Base-by-base conservation (phyloP, 768 basidiomycete genomes). In the Hirschioporus abietinus region DNA sequence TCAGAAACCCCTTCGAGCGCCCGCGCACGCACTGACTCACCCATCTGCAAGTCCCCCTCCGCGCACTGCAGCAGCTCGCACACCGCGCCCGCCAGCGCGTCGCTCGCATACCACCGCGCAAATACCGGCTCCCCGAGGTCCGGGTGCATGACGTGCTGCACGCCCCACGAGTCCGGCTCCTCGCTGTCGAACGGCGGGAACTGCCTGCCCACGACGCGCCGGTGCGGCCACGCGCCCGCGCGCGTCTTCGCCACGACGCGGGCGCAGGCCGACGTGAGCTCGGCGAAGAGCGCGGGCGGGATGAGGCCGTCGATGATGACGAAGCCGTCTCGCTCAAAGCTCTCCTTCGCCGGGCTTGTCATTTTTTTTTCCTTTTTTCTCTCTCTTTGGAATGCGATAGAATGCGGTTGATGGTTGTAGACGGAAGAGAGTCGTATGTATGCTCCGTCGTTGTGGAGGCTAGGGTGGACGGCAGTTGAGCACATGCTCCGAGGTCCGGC, bases 71-170 rank as follows among this genome's bases (percentile, higher is more conserved):
- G 69, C 25, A 92, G 75, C 63, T 77, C 76, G 63, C 72, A 77
- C 9, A 80, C 83, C 0, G 78, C 81, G 7, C 70, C 72, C 0
- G 84, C 71, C 15, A 93, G 73, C 17, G 71, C 75, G 1, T 81
- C 77, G 7, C 84, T 85, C 15, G 88, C 87, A 70, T 92, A 93
- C 88, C 89, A 92, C 66, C 77, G 77, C 30, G 82, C 82, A 66
- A 92, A 92, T 20, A 71, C 79, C 0, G 82, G 79, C 71, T 90
- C 87, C 0, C 75, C 78, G 0, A 93, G 80, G 35, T 82, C 86
- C 0, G 90, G 91, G 71, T 92, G 91, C 92, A 93, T 92, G 60
- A 90, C 74, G 68, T 92, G 90, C 70, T 92, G 91, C 1, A 92
- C 86, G 1, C 91, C 92, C 91, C 91, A 92, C 0, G 88, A 84